These are phyloP conservation scores for Microstegium vimineum DNA, from an alignment of 176 grass and related monocot genomes.

Conservation along the genomic window DNA sequence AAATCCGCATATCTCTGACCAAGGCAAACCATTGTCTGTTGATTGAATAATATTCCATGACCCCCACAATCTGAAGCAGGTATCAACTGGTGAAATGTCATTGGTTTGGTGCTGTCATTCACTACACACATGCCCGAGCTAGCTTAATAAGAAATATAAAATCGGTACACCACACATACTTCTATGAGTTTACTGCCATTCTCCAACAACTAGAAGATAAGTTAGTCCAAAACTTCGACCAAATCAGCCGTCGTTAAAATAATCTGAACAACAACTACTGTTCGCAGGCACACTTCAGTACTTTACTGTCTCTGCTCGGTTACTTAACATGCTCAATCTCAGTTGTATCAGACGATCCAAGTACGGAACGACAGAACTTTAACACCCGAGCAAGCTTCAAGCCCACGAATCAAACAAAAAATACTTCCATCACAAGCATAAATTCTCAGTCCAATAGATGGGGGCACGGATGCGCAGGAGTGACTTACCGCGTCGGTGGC, in stretches of 20 bases:
- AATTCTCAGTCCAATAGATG: not conserved
- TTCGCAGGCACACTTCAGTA: not conserved
- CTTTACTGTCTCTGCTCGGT: not conserved
- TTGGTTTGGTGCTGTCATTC: constrained; percentile 16
- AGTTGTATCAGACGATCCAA: not conserved
- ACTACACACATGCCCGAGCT: constrained; percentile 4
- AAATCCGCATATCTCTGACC: constrained; percentile 2
- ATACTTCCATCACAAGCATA: not conserved
- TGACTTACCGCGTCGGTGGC: constrained; percentile 71
- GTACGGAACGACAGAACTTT: not conserved
- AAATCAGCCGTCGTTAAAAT: constrained; percentile 26
- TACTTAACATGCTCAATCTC: not conserved
- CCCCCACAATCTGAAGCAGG: constrained; percentile 3
- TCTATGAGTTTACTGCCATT: constrained; percentile 28
- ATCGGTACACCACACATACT: not conserved
- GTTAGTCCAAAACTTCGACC: constrained; percentile 27
- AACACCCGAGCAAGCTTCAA: not conserved
- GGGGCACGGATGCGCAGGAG: not conserved
- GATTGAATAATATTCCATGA: constrained; percentile 4
- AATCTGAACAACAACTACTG: constrained; percentile 25
- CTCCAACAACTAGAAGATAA: constrained; percentile 17
- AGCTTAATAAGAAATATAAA: constrained; percentile 24
- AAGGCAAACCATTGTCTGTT: constrained; percentile 12
- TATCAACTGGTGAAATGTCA: constrained; percentile 30
- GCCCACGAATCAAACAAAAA: not conserved